Conservation (phyloP, 2,329 filamentous ascomycete genomes). For the Cercospora zeae-maydis region DNA sequence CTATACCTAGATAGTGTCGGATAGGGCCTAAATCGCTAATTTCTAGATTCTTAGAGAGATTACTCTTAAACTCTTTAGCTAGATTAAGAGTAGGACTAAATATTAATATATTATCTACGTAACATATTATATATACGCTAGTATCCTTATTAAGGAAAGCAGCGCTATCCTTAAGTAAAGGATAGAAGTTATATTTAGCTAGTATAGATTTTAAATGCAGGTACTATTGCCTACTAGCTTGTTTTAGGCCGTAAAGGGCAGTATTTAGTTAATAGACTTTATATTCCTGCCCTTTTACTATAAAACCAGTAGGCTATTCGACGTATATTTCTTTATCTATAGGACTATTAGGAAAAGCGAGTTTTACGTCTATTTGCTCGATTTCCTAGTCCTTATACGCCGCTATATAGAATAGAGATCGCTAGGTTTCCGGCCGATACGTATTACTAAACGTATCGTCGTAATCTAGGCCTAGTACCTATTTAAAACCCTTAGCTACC, state of each 20-base stretch:
- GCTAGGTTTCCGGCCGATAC: not conserved
- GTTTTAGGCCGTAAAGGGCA: slow-evolving; percentile 12
- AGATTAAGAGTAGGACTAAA: slow-evolving; percentile 10
- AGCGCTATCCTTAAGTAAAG: slow-evolving; percentile 6
- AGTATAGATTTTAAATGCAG: slow-evolving; percentile 9
- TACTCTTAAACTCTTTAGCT: slow-evolving; percentile 10
- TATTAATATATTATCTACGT: slow-evolving; percentile 11
- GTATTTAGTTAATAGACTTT: slow-evolving; percentile 8
- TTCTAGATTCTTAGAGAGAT: slow-evolving; percentile 8
- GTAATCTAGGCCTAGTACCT: too few species aligned
- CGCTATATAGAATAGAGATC: not conserved
- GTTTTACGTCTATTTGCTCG: too few species aligned
- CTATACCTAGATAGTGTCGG: slow-evolving; percentile 7
- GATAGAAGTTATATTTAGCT: slow-evolving; percentile 2
- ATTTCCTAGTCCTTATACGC: too few species aligned
- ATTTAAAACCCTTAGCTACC: not conserved
- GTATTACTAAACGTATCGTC: not conserved
- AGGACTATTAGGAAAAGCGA: slow-evolving; percentile 1
- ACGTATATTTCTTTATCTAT: slow-evolving; percentile 13
- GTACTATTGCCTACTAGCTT: slow-evolving; percentile 10
- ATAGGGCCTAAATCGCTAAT: slow-evolving; percentile 6
- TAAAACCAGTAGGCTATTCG: slow-evolving; percentile 9
- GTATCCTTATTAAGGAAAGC: slow-evolving; percentile 8
- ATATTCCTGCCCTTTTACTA: not conserved
- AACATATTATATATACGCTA: slow-evolving; percentile 5